Base-by-base conservation (phyloP, 257 asterid genomes). In the Solanum bulbocastanum region DNA sequence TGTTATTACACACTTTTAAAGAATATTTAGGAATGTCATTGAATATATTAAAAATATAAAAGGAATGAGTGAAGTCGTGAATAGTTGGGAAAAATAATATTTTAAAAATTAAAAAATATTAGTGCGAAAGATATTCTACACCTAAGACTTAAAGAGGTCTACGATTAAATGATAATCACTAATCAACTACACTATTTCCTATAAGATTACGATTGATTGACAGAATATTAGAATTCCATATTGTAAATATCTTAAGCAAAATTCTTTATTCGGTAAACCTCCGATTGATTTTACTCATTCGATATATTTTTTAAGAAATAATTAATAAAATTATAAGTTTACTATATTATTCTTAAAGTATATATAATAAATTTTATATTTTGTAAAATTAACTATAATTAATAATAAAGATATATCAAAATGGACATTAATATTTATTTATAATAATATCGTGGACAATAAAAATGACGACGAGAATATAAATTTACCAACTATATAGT, bases 131-230 rank as follows among this genome's bases (percentile, higher is more conserved):
- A 79, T 79, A 79, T 79, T 30, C 85, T 46, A 44, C 40, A 27
- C 27, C 27, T 79, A 79, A 27, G 25, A 20, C 25, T 56, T 20
- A 56, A 56, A 56, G 85, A 79, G 84, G 66, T 82, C 71, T 66
- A 82, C 71, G 11, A 46, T 49, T 27, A 27, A 8, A 5, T 30
- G 40, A 46, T 82, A 82, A 25, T 30, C 44, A 14, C 65, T 30
- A 18, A 30, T 46, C 27, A 32, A 82, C 44, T 49, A 82, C 42
- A 30, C 27, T 49, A 82, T 30, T 82, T 49, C 44, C 68, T 46
- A 46, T 30, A 25, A 25, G 84, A 79, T 27, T 79, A 44, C 23
- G 84, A 78, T 27, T 79, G 65, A 79, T 79, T 79, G 84, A 16
- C 1, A 44, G 39, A 44, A 79, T 76, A 37, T 20, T 74, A 74